Evolutionary conservation across 768 basidiomycete genomes (phyloP), one percentile per base, ranked within the genome.

Genomic region (Melanogaster broomeanus): DNA sequence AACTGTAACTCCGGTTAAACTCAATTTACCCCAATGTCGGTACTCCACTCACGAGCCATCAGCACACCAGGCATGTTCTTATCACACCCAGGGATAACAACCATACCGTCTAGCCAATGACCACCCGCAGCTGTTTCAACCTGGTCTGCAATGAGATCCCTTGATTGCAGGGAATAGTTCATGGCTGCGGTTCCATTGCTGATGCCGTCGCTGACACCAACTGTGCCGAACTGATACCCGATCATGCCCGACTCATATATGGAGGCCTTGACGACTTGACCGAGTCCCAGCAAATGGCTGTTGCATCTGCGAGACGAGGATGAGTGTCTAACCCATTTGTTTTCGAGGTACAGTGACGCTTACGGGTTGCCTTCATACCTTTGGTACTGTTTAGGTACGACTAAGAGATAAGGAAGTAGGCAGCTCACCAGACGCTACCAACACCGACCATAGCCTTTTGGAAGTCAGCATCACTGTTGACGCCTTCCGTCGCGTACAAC

Each of bases 51-150:
- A 93, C 91, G 83, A 42, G 93, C 97, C 82, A 99, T 99, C 61
- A 98, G 77, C 33, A 97, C 95, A 55, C 97, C 97, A n/a, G 97
- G 97, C 96, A 99, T 98, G 74, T 99, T 99, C 76, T 99, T 99
- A 77, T 99, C 96, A 67, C 93, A 98, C 35, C 95, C 97, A 19
- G 97, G 97, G 47, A 99, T 79, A 52, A 93, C 93, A 34, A 98
- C 93, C 89, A 97, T 91, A 35, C 93, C 97, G 63, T 98, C 97
- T 13, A 99, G 82, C 84, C 95, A 97, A 67, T 99, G 97, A 6
- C 96, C 97, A 13, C 90, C 96, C 25, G 88, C 95, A 16, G 92
- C 94, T 11, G 91, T 91, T 74, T 98, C 96, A 18, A 99, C 95
- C 65, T 88, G 85, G 72, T 98, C 97, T 53, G 97, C 97, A 61